Base-by-base conservation (phyloP, 225 moss, liverwort and hornwort species). In the Marchantia polymorpha region DNA sequence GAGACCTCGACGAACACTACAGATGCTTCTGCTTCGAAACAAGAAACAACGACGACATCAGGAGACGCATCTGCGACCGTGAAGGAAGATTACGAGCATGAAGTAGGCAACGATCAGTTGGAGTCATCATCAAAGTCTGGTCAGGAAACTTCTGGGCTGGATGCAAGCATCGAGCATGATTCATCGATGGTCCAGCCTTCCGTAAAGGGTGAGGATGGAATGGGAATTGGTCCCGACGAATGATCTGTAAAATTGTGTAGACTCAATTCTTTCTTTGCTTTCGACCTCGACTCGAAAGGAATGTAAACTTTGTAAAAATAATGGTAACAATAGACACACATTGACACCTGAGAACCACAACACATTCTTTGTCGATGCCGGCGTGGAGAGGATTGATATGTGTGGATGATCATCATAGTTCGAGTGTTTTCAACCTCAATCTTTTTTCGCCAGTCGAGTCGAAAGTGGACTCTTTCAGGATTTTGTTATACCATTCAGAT, bases 81-180 rank as follows among this genome's bases (percentile, higher is more conserved):
- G 20, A 84, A 64, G 10, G 15, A 0, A 0, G 56, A 52, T 6
- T 85, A 80, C 8, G 85, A 85, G 76, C 71, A 85, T 52, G 85
- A 85, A 78, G 66, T 64, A 8, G 85, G 85, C 22, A 85, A 85
- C 19, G 85, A 81, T 23, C 69, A 51, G 7, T 20, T 81, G 15
- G 26, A 85, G 60, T 46, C 23, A 14, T 12, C 14, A 17, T 7
- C 47, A 49, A 5, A 20, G 2, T 49, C n/a, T 0, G 22, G 46
- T 61, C 4, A 5, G 56, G 46, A 63, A 25, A 76, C n/a, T 20
- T 13, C 54, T 14, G 17, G 48, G 25, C 29, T 53, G 7, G 55
- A 39, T 12, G 30, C 64, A 26, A 25, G 9, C 19, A 13, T 5
- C 3, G 71, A 71, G 39, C 30, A 49, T 2, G 26, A 77, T 75